Evolutionary conservation across 805 yeast genomes (phyloP), one percentile per base, ranked within the genome.

Genomic region (Saccharomyces jurei): DNA sequence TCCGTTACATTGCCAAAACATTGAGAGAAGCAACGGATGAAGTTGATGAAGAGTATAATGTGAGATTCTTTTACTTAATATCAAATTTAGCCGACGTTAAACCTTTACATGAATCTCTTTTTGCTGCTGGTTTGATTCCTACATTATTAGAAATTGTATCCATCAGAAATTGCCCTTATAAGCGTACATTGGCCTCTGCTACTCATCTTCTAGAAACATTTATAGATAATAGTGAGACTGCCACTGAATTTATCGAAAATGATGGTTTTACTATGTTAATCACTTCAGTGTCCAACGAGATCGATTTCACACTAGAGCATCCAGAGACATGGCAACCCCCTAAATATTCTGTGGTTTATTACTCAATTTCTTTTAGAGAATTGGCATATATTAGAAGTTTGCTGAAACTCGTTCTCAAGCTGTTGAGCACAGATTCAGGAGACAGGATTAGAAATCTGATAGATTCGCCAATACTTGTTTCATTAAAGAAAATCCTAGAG

Each of bases 391-490:
- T 84, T n/a, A 74, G 81, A 57, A 77, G 83, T 46, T 66, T 87
- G 50, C 69, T 89, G 60, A 86, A 82, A 57, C 76, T 90, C 27
- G 82, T 85, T 0, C 69, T 81, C 25, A 79, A 82, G 58, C 69
- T 90, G 49, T 75, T 91, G 46, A 81, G 81, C 53, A 77, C 83
- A n/a, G 89, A 88, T 52, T 80, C 86, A 4, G 94, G 95, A 46
- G 97, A 90, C 65, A 77, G 94, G 55, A 80, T 89, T 63, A 80
- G 96, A 67, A 89, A 89, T 58, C 69, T 92, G 44, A 87, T 89
- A 63, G 98, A 92, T 63, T 87, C 97, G 0, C 83, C 90, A 0
- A 71, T 92, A n/a, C 70, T 91, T 17, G 63, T 70, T 29, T 77
- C 86, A 29, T 71, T 89, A 58, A 84, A 81, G 57, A 75, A 73